Conservation (phyloP, 441 rosid species). For the Aleurites moluccanus region DNA sequence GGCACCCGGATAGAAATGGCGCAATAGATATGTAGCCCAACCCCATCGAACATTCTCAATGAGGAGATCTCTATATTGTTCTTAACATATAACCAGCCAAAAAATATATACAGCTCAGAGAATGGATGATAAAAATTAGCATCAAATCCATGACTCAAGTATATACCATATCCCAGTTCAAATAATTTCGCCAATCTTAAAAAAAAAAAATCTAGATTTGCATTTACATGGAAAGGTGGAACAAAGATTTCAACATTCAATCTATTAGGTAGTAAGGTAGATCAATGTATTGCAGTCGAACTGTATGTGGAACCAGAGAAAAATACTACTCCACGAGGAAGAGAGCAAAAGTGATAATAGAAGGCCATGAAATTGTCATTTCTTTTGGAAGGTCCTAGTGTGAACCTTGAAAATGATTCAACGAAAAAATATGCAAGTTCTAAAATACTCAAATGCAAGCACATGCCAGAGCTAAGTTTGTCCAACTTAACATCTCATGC, state of each 20-base stretch:
- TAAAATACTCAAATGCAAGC: neutral
- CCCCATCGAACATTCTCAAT: neutral
- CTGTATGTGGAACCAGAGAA: neutral
- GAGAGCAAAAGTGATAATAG: neutral
- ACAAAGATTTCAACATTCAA: neutral
- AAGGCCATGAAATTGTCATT: neutral
- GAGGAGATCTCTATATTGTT: too few relatives aligned
- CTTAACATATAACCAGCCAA: too few relatives aligned
- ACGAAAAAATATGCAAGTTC: neutral
- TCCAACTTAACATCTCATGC: neutral
- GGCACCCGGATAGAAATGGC: neutral
- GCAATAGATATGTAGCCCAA: too few relatives aligned
- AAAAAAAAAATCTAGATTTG: neutral
- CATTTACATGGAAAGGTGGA: constrained; percentile 3
- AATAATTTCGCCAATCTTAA: neutral
- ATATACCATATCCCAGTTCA: neutral
- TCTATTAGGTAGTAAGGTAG: too few relatives aligned
- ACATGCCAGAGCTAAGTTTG: neutral
- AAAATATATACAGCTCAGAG: too few relatives aligned
- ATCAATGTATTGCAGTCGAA: neutral
- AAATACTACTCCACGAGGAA: neutral
- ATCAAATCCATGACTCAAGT: neutral
- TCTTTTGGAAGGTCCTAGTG: neutral
- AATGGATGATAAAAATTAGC: too few relatives aligned
- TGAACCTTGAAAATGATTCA: neutral